phyloP scores from a whole-genome alignment of 805 yeast species.

The Zygoascus bituminiphila region DNA sequence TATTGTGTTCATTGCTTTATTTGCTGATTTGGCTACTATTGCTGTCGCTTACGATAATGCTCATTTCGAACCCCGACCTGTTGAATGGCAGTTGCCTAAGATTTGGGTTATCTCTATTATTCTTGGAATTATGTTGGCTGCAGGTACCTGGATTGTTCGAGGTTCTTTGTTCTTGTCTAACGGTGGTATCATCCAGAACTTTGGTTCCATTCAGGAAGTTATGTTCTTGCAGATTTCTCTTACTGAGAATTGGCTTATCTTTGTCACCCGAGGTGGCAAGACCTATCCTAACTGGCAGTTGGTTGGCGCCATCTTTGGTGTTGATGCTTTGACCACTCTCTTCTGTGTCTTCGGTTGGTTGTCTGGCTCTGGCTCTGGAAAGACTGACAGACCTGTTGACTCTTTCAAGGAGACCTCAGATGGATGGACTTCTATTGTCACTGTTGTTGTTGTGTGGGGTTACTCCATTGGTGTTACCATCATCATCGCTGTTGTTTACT shows the following conservation, averaged over 20 bases:
- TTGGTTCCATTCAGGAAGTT: conserved; percentile 91
- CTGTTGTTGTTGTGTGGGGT: conserved; percentile 87
- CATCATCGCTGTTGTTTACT: conserved; percentile 92
- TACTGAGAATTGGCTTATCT: conserved; percentile 96
- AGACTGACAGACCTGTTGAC: conserved; percentile 26
- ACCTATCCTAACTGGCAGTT: conserved; percentile 99
- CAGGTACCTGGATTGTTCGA: conserved; percentile 92
- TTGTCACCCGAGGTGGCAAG: conserved; percentile 96
- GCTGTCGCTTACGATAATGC: conserved; percentile 97
- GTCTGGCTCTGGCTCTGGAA: conserved; percentile 30
- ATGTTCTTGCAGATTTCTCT: conserved; percentile 88
- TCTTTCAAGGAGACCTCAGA: conserved; percentile 48
- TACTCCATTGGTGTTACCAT: conserved; percentile 96
- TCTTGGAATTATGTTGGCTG: conserved; percentile 77
- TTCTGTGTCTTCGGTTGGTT: conserved; percentile 94
- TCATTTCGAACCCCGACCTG: conserved; percentile 88
- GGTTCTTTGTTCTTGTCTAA: conserved; percentile 81
- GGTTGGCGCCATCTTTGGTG: conserved; percentile 85
- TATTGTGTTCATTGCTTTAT: conserved; percentile 92
- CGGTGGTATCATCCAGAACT: conserved; percentile 85
- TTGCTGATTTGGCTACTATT: conserved; percentile 94
- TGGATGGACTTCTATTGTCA: conserved; percentile 93
- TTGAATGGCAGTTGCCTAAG: conserved; percentile 95
- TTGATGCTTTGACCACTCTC: conserved; percentile 86
- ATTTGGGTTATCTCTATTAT: conserved; percentile 93